A percentile compares a stretch with the other conserved stretches of the same genome.
phyloP scores from a whole-genome alignment of 331 rosid species.

The Rosa hybrid region DNA sequence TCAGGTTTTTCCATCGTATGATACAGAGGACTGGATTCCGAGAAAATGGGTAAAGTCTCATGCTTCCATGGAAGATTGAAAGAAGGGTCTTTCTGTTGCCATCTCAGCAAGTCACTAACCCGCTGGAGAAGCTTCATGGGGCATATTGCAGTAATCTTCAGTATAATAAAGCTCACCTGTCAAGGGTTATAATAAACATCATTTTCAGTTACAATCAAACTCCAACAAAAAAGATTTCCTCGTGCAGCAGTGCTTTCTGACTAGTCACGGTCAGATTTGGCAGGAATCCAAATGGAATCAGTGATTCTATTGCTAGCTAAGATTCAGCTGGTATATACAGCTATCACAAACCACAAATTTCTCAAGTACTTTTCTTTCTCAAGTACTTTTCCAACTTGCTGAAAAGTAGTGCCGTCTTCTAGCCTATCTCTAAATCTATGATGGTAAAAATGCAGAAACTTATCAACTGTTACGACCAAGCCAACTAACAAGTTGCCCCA shows the following conservation, averaged over 20 bases:
- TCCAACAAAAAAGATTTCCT: neutral
- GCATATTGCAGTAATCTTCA: conserved; percentile 84
- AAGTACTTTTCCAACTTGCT: conserved; percentile 2
- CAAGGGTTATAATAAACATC: neutral
- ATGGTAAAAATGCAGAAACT: neutral
- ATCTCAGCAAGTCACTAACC: conserved; percentile 75
- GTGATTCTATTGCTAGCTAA: neutral
- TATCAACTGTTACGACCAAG: neutral
- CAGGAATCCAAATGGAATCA: neutral
- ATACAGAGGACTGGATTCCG: conserved; percentile 62
- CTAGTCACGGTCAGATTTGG: neutral
- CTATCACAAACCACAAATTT: neutral
- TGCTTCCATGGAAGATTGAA: conserved; percentile 77
- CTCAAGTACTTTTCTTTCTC: neutral
- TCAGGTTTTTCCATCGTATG: conserved; percentile 63
- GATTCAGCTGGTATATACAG: conserved; percentile 7
- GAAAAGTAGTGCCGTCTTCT: neutral
- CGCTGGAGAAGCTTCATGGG: conserved; percentile 67
- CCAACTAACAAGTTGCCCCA: neutral
- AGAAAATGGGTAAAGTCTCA: conserved; percentile 61
- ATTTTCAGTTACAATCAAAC: neutral
- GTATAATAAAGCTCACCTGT: conserved; percentile 72
- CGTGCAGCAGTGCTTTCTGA: neutral
- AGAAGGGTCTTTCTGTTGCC: conserved; percentile 74
- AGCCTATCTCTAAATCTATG: neutral